Conservation (phyloP, 345 rosid genomes). For the Salix arbutifolia region DNA sequence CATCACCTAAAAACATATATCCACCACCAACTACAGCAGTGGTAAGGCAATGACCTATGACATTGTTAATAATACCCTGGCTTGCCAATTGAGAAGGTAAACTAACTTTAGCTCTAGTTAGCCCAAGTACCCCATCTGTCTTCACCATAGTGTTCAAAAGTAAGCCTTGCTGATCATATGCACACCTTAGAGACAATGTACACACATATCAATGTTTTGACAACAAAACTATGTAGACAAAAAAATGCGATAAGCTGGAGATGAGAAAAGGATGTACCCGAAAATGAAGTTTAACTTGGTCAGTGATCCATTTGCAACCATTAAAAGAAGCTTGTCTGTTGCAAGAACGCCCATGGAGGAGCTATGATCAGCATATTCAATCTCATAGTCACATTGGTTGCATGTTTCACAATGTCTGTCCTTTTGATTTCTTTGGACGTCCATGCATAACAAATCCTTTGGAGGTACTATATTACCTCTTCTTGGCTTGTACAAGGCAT, state of each 20-base stretch:
- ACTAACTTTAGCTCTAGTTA: conserved; percentile 78
- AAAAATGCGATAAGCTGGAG: background rate
- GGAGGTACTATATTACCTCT: conserved; percentile 47
- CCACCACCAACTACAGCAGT: conserved; percentile 55
- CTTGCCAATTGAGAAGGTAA: conserved; percentile 91
- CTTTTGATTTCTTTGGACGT: conserved; percentile 56
- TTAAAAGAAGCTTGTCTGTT: conserved; percentile 66
- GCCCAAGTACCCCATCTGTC: conserved; percentile 90
- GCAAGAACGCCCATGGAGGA: conserved; percentile 89
- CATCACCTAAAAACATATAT: conserved; percentile 87
- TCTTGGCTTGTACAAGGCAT: conserved; percentile 71
- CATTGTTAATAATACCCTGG: conserved; percentile 71
- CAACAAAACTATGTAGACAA: background rate
- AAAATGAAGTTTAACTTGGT: conserved; percentile 55
- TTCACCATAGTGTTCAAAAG: conserved; percentile 60
- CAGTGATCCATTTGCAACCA: conserved; percentile 59
- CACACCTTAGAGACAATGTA: conserved; percentile 57
- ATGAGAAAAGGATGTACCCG: conserved; percentile 45
- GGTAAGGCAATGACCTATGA: conserved; percentile 83
- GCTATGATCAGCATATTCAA: conserved; percentile 90
- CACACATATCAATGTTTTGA: conserved; percentile 7
- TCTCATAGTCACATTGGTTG: conserved; percentile 91
- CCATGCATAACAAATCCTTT: conserved; percentile 55
- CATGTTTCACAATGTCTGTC: conserved; percentile 46
- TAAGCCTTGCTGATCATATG: conserved; percentile 89